phyloP scores from a whole-genome alignment of 257 asterid species.

The Solanum chmielewskii region DNA sequence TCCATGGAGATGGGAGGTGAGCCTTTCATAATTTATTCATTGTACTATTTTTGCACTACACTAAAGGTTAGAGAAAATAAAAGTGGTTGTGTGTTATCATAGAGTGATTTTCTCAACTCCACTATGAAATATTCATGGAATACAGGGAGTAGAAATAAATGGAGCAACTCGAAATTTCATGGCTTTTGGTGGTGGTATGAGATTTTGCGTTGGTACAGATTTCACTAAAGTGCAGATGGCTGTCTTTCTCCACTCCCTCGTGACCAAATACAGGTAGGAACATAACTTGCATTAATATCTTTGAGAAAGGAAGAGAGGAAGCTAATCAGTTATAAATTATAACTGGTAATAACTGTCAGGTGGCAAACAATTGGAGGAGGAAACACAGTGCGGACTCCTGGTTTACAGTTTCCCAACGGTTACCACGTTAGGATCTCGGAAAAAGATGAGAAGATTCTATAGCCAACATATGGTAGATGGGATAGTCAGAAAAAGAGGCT shows the following conservation, averaged over 20 bases:
- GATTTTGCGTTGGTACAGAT: conserved; percentile 88
- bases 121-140: not conserved
- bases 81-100: not conserved
- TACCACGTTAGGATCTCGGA: conserved; percentile 37
- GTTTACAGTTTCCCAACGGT: conserved; percentile 83
- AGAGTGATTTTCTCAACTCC: not conserved
- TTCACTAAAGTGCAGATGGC: conserved; percentile 90
- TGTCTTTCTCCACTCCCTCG: conserved; percentile 64
- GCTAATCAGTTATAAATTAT: conserved; percentile 1
- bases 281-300: not conserved
- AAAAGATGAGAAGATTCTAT: conserved; percentile 13
- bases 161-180: conserved; percentile 84
- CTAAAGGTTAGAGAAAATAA: not conserved
- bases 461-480: not conserved
- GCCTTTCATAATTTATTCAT: conserved; percentile 6
- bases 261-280: conserved; percentile 76
- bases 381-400: conserved; percentile 67
- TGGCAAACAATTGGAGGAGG: conserved; percentile 64
- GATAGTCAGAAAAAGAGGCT: not conserved
- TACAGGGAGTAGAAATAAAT: conserved; percentile 58
- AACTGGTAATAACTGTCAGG: conserved; percentile 21
- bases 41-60: not conserved
- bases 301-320: not conserved
- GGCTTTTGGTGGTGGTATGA: conserved; percentile 96
- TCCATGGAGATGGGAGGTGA: conserved; percentile 94